Conservation (phyloP, 441 rosid genomes). For the Croton setiger region DNA sequence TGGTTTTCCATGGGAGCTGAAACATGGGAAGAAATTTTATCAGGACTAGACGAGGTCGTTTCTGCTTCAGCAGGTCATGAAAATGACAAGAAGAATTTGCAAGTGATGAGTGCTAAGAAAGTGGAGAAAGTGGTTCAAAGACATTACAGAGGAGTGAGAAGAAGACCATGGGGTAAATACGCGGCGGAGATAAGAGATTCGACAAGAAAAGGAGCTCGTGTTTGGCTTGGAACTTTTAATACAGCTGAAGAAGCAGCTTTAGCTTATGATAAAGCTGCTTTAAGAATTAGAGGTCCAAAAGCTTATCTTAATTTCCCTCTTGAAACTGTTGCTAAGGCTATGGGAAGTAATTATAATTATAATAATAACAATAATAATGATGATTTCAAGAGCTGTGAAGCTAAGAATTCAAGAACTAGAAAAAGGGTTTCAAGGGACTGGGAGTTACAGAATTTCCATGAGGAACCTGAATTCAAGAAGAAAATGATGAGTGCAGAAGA, state of each 20-base stretch:
- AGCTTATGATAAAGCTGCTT: slow-evolving; percentile 85
- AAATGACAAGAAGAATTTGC: slow-evolving; percentile 11
- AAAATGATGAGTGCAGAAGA: slow-evolving; percentile 25
- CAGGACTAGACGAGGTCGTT: slow-evolving; percentile 6
- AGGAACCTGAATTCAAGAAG: slow-evolving; percentile 35
- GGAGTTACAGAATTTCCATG: slow-evolving; percentile 10
- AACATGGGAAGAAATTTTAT: slow-evolving; percentile 56
- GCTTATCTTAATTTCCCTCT: slow-evolving; percentile 73
- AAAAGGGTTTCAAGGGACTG: slow-evolving; percentile 43
- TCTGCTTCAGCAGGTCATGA: slow-evolving; percentile 27
- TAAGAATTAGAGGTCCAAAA: slow-evolving; percentile 68
- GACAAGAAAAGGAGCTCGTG: slow-evolving; percentile 78
- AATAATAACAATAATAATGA: slow-evolving; percentile 10
- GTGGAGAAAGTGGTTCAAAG: slow-evolving; percentile 39
- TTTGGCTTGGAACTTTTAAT: slow-evolving; percentile 94
- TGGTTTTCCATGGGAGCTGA: slow-evolving; percentile 66
- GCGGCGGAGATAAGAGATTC: slow-evolving; percentile 97
- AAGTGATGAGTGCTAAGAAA: slow-evolving; percentile 10
- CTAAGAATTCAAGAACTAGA: slow-evolving; percentile 4
- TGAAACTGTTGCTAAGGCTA: slow-evolving; percentile 45
- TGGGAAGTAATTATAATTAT: slow-evolving; percentile 30
- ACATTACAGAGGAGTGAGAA: slow-evolving; percentile 85
- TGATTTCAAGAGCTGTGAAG: slow-evolving; percentile 9
- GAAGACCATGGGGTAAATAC: slow-evolving; percentile 97
- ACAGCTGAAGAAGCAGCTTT: slow-evolving; percentile 78